Conservation (phyloP, 2,329 filamentous ascomycete genomes). For the Byssothecium circinans region DNA sequence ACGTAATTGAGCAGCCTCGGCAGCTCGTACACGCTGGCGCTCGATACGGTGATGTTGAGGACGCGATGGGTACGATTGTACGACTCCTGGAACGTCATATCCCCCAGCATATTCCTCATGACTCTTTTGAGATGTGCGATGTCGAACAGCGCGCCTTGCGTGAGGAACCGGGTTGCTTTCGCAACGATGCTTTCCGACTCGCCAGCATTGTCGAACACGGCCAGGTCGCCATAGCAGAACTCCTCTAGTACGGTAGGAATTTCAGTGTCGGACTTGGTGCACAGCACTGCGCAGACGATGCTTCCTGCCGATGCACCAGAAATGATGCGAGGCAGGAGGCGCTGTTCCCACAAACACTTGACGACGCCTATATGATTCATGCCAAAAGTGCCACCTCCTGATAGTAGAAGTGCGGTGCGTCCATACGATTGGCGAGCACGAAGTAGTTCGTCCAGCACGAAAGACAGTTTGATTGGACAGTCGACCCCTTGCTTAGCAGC, state of each 20-base stretch:
- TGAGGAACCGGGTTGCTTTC: slow-evolving; percentile 72
- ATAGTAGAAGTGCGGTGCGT: slow-evolving; percentile 79
- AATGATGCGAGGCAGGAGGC: slow-evolving; percentile 79
- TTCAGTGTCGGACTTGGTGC: slow-evolving; percentile 76
- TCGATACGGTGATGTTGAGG: slow-evolving; percentile 91
- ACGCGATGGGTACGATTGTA: slow-evolving; percentile 93
- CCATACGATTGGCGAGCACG: slow-evolving; percentile 78
- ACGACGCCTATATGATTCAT: slow-evolving; percentile 91
- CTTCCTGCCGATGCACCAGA: slow-evolving; percentile 86
- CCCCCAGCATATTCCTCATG: slow-evolving; percentile 78
- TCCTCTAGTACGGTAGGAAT: slow-evolving; percentile 68
- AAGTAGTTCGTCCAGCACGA: slow-evolving; percentile 69
- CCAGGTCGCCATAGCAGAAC: slow-evolving; percentile 78
- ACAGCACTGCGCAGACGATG: slow-evolving; percentile 80
- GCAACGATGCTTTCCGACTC: slow-evolving; percentile 65
- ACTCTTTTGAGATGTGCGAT: slow-evolving; percentile 79
- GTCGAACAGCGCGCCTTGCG: slow-evolving; percentile 82
- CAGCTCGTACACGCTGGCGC: slow-evolving; percentile 82
- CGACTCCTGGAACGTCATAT: slow-evolving; percentile 92
- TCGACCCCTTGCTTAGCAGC: slow-evolving; percentile 52
- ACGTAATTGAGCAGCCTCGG: slow-evolving; percentile 88
- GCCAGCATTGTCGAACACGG: slow-evolving; percentile 71
- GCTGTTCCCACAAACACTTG: slow-evolving; percentile 74
- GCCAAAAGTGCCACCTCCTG: slow-evolving; percentile 84
- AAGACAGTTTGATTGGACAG: slow-evolving; percentile 60